phyloP scores from a whole-genome alignment of 2,329 filamentous ascomycete genomes.

The Cladosporium sp. region DNA sequence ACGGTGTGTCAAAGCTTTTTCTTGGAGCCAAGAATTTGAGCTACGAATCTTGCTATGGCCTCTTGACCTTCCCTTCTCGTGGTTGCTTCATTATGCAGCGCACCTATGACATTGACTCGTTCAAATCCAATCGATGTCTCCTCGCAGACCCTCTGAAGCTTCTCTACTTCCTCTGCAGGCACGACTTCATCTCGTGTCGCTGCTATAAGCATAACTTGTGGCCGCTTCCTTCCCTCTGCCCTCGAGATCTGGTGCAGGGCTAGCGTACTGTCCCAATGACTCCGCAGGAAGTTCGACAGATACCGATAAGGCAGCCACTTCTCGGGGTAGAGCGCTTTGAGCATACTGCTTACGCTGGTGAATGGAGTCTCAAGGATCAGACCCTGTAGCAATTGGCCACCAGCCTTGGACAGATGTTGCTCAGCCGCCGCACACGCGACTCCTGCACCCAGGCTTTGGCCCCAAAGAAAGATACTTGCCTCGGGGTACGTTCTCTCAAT shows the following conservation, averaged over 20 bases:
- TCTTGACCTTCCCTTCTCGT: constrained; percentile 40
- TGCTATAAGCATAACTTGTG: constrained; percentile 51
- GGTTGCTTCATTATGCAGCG: constrained; percentile 50
- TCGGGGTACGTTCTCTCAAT: constrained; percentile 42
- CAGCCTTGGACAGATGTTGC: constrained; percentile 37
- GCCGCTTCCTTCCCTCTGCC: constrained; percentile 9
- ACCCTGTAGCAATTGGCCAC: constrained; percentile 26
- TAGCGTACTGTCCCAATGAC: constrained; percentile 46
- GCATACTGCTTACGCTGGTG: constrained; percentile 65
- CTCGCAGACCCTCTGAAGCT: constrained; percentile 45
- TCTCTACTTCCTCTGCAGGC: constrained; percentile 52
- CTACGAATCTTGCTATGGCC: constrained; percentile 32
- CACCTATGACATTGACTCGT: constrained; percentile 39
- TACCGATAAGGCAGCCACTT: constrained; percentile 76
- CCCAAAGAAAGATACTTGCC: constrained; percentile 60
- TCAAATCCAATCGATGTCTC: constrained; percentile 34
- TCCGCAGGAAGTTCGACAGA: constrained; percentile 69
- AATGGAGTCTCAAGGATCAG: constrained; percentile 75
- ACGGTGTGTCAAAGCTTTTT: background rate
- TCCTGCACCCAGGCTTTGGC: constrained; percentile 71
- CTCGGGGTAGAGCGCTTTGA: constrained; percentile 69
- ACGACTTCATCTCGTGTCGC: constrained; percentile 56
- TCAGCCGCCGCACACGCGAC: constrained; percentile 62
- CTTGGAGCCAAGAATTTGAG: background rate
- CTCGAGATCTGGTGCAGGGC: constrained; percentile 39